A percentile compares a stretch with the other conserved stretches of the same genome.
Conservation (phyloP, 352 stramenopile species). For the Globisporangium spinosum region DNA sequence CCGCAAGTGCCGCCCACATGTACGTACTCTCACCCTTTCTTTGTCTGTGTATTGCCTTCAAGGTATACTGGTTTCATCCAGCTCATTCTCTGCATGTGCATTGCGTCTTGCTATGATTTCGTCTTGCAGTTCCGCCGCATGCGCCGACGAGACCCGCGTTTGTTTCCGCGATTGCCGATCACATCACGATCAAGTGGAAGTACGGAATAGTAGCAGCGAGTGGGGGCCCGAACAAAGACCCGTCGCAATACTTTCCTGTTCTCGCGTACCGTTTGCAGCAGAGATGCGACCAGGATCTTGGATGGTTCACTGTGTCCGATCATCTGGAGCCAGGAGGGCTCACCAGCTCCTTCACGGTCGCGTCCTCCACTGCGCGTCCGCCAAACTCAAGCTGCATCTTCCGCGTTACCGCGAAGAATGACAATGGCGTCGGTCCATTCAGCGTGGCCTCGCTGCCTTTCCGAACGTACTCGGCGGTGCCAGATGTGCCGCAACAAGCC, state of each 20-base stretch:
- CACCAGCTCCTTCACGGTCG: constrained; percentile 24
- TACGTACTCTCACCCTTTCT: neutral
- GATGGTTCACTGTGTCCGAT: constrained; percentile 39
- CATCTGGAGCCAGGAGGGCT: constrained; percentile 24
- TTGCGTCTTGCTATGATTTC: neutral
- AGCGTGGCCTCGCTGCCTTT: constrained; percentile 33
- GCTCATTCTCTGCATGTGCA: neutral
- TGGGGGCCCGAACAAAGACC: neutral
- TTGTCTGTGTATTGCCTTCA: neutral
- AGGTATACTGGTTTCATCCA: neutral
- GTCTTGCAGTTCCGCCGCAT: constrained; percentile 24
- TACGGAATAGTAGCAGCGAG: neutral
- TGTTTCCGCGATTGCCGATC: constrained; percentile 26
- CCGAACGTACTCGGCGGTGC: constrained; percentile 25
- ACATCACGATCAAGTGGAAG: constrained; percentile 46
- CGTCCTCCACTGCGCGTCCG: constrained; percentile 23
- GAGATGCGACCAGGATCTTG: constrained; percentile 39
- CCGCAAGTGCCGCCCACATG: constrained; percentile 35
- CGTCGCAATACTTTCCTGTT: constrained; percentile 36
- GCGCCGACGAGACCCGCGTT: constrained; percentile 41
- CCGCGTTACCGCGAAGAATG: constrained; percentile 46
- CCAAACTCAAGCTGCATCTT: constrained; percentile 53
- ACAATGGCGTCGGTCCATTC: constrained; percentile 53
- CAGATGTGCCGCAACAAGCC: constrained; percentile 18
- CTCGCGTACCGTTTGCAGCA: constrained; percentile 44